Percentiles rank a stretch among this genome's conserved stretches.
phyloP scores from a whole-genome alignment of 2,329 filamentous ascomycete genomes.

The Didymella pomorum region DNA sequence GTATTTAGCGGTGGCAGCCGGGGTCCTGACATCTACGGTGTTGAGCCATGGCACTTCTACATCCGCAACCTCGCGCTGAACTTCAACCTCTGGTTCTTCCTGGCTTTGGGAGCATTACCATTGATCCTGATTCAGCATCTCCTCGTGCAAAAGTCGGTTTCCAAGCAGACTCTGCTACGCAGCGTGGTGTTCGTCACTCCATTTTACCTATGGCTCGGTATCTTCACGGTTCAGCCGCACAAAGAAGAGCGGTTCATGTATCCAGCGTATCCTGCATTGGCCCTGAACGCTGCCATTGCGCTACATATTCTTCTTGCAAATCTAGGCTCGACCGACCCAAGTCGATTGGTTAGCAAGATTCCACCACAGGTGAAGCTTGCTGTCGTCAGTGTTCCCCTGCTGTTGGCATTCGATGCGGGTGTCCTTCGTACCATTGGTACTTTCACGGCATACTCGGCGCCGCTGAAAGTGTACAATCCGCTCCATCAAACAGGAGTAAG shows the following conservation, averaged over 20 bases:
- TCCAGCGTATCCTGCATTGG: conserved; percentile 88
- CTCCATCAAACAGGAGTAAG: conserved; percentile 67
- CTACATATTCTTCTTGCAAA: conserved; percentile 81
- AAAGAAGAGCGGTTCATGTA: conserved; percentile 99
- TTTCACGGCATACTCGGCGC: conserved; percentile 83
- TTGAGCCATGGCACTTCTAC: conserved; percentile 97
- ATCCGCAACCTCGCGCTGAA: conserved; percentile 89
- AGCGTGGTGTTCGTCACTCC: conserved; percentile 80
- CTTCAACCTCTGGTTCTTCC: conserved; percentile 92
- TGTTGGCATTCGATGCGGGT: conserved; percentile 71
- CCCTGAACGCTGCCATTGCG: conserved; percentile 85
- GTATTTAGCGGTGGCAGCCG: conserved; percentile 79
- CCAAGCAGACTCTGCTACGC: conserved; percentile 74
- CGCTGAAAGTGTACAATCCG: conserved; percentile 73
- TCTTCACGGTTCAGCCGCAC: conserved; percentile 92
- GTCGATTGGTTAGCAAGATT: conserved; percentile 72
- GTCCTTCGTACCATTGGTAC: conserved; percentile 78
- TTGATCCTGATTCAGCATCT: conserved; percentile 77
- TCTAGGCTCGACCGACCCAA: conserved; percentile 74
- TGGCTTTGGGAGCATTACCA: conserved; percentile 78
- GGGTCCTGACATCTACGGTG: conserved; percentile 92
- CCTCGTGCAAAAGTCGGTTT: conserved; percentile 66
- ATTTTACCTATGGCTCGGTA: conserved; percentile 92
- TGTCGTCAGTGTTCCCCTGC: conserved; percentile 66
- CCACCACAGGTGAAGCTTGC: conserved; percentile 76